Evolutionary conservation across 208 protist genomes (phyloP).

Genomic region (Leishmania tarentolae): DNA sequence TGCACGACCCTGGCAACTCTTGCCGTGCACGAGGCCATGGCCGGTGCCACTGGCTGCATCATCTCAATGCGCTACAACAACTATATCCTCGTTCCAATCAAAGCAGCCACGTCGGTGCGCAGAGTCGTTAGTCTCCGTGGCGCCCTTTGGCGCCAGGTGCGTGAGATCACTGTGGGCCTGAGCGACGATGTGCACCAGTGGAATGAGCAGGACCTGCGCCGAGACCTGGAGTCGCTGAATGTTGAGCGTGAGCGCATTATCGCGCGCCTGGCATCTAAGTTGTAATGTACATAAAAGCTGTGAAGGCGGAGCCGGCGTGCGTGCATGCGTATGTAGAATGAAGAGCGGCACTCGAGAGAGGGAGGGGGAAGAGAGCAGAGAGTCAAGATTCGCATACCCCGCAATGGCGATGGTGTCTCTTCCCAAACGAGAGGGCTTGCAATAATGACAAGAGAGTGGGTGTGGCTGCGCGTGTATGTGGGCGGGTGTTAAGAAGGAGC

Average conservation of each 20-base stretch:
- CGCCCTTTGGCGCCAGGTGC: slow-evolving; percentile 88
- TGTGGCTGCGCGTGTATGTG: not conserved
- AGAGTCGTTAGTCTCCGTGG: slow-evolving; percentile 80
- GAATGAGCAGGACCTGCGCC: slow-evolving; percentile 72
- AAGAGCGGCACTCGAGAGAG: not conserved
- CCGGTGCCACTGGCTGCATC: slow-evolving; percentile 86
- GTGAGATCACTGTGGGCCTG: slow-evolving; percentile 88
- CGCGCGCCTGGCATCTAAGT: slow-evolving; percentile 56
- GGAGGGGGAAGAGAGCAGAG: not conserved
- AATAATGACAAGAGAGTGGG: not conserved
- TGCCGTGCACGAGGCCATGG: slow-evolving; percentile 92
- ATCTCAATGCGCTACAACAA: slow-evolving; percentile 91
- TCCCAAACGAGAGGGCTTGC: not conserved
- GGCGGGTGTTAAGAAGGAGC: not conserved
- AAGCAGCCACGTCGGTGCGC: slow-evolving; percentile 84
- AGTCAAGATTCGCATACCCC: not conserved
- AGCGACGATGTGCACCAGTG: slow-evolving; percentile 53
- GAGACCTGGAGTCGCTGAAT: slow-evolving; percentile 74
- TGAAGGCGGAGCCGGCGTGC: not conserved
- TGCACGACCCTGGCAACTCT: slow-evolving; percentile 84
- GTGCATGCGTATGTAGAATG: not conserved
- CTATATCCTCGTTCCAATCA: slow-evolving; percentile 91
- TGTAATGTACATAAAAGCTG: slow-evolving; percentile 39
- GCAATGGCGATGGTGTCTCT: not conserved
- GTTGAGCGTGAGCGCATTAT: slow-evolving; percentile 69